Base-by-base conservation (phyloP, 2,329 filamentous ascomycete species). In the Amylocarpus encephaloides region DNA sequence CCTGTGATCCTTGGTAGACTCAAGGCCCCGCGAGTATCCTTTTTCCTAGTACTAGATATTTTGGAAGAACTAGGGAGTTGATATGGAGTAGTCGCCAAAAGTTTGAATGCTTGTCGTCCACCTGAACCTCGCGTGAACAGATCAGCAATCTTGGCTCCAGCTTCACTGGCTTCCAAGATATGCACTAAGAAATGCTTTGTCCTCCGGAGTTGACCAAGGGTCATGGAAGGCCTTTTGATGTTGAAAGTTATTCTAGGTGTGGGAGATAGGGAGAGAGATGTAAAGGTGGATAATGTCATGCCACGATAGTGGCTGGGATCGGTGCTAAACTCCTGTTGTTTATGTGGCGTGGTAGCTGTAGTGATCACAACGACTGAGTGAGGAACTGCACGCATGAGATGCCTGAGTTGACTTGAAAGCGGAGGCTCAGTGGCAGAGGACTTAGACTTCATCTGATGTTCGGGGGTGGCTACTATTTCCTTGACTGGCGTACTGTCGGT, bases 241-340 rank as follows among this genome's bases (percentile, higher is more conserved):
- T 67, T 67, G 50, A 67, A 66, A 13, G 62, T 61, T n/a, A 66
- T 48, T 9, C 64, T 59, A 5, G 65, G 64, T 6, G 50, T 34
- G 5, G 62, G 62, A n/a, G 53, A 52, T 7, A 67, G 52, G 2
- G 62, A 59, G 2, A 66, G 47, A 6, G 63, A 63, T 1, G 57
- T 64, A 46, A 67, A 64, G 4, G 65, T 66, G 5, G 65, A 67
- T n/a, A 67, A 38, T 7, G 64, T 62, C 57, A 66, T 65, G 6
- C 60, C 63, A 26, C 59, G 47, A 34, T 46, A 52, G 9, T 49
- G 30, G 15, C 6, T 4, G 32, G 18, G 6, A 12, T 26, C 22
- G 12, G 39, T 19, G 15, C 16, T 13, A 19, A 13, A 19, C 13
- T 19, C 13, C 39, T 19, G 16, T 9, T 19, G 16, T 26, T 19